phyloP scores from a whole-genome alignment of 768 basidiomycete species.

The Mycena galericulata region DNA sequence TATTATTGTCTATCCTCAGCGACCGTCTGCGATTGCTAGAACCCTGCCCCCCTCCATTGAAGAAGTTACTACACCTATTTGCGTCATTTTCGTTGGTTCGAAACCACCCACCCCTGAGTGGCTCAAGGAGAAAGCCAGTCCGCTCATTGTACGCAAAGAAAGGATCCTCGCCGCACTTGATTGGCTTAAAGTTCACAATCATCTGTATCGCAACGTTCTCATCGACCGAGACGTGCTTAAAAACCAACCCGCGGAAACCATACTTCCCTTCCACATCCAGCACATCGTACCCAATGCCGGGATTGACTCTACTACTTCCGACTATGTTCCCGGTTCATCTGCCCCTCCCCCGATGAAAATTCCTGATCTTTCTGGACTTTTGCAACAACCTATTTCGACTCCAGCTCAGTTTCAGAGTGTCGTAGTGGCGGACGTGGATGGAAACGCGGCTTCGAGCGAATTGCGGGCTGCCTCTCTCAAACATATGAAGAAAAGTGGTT shows the following conservation, averaged over 20 bases:
- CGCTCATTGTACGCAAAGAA: conserved; percentile 18
- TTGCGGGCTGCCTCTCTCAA: too few species aligned
- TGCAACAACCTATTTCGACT: too few species aligned
- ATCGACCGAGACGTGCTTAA: neutral
- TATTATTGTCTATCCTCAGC: conserved; percentile 42
- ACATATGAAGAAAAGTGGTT: too few species aligned
- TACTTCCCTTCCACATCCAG: neutral
- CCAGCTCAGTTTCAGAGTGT: too few species aligned
- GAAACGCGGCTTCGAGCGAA: too few species aligned
- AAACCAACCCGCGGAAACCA: neutral
- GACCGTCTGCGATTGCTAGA: conserved; percentile 8
- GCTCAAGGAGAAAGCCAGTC: conserved; percentile 38
- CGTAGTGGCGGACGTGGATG: too few species aligned
- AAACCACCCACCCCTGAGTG: conserved; percentile 33
- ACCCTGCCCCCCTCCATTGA: conserved; percentile 37
- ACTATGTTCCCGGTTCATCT: neutral
- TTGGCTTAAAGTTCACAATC: neutral
- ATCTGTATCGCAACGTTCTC: neutral
- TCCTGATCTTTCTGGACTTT: too few species aligned
- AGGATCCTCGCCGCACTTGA: neutral
- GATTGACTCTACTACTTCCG: neutral
- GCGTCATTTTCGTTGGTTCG: too few species aligned
- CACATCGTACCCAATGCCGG: too few species aligned
- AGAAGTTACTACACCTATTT: conserved; percentile 36
- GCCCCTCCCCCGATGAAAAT: neutral